These are phyloP conservation scores for Pholiota molesta DNA, from an alignment of 768 basidiomycete genomes.

Conservation along the genomic window DNA sequence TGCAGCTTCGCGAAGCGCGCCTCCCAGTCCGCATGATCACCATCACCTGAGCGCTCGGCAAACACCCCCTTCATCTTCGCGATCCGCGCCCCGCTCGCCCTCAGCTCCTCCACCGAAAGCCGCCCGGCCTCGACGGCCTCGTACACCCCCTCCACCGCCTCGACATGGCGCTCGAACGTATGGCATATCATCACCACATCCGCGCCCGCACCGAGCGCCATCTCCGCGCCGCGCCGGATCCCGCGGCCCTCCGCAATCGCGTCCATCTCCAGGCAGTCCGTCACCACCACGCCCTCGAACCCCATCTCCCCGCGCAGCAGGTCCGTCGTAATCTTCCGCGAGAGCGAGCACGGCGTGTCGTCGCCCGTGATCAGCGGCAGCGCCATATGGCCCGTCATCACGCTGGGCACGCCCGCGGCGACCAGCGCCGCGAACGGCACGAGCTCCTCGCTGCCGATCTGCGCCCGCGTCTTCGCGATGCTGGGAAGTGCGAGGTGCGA, in stretches of 20 bases:
- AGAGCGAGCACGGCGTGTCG: conserved; percentile 63
- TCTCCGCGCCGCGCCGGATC: conserved; percentile 55
- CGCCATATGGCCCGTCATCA: conserved; percentile 80
- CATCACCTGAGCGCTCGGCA: conserved; percentile 46
- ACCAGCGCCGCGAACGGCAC: conserved; percentile 59
- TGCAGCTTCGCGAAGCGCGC: conserved; percentile 39
- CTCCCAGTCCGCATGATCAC: conserved; percentile 33
- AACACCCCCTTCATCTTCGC: conserved; percentile 52
- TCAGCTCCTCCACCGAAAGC: conserved; percentile 41
- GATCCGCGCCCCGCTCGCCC: conserved; percentile 48
- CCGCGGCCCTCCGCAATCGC: conserved; percentile 59
- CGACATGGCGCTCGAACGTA: conserved; percentile 52
- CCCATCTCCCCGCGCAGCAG: conserved; percentile 53
- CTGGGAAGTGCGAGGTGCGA: conserved; percentile 69
- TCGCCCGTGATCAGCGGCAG: conserved; percentile 58
- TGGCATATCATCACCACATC: conserved; percentile 82
- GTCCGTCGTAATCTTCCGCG: conserved; percentile 50
- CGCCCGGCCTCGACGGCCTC: conserved; percentile 48
- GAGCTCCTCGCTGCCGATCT: conserved; percentile 52
- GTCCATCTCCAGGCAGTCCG: conserved; percentile 80
- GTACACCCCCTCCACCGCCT: conserved; percentile 55
- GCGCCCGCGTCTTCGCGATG: conserved; percentile 50
- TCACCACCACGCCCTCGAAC: conserved; percentile 65
- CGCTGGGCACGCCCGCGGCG: conserved; percentile 44
- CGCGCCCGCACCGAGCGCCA: conserved; percentile 62